Conservation (phyloP, 2,329 filamentous ascomycete species). For the Xylaria sp. region DNA sequence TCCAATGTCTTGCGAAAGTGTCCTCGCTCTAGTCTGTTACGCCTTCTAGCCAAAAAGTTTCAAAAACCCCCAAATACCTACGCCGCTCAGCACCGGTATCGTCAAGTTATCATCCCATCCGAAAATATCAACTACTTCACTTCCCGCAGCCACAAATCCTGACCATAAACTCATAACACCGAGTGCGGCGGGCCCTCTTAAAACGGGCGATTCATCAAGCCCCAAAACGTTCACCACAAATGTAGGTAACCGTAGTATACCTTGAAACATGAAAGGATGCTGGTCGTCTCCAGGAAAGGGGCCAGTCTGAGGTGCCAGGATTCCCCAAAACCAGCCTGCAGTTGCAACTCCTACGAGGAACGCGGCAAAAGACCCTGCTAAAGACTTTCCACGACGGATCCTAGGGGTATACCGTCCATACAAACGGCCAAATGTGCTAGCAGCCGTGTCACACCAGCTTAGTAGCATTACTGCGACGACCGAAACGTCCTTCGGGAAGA, state of each 20-base stretch:
- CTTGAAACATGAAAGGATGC: conserved; percentile 81
- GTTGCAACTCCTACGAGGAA: conserved; percentile 82
- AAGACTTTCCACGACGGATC: conserved; percentile 84
- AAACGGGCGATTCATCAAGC: conserved; percentile 60
- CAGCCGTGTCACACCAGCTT: conserved; percentile 97
- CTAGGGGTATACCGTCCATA: conserved; percentile 89
- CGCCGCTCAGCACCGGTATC: conserved; percentile 87
- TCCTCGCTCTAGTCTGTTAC: conserved; percentile 23
- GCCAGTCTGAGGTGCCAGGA: conserved; percentile 72
- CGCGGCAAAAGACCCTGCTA: conserved; percentile 86
- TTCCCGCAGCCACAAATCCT: conserved; percentile 85
- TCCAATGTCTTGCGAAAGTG: conserved; percentile 10
- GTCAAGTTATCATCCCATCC: conserved; percentile 98
- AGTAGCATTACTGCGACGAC: conserved; percentile 88
- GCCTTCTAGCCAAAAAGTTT: conserved; percentile 73
- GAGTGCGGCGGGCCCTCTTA: conserved; percentile 75
- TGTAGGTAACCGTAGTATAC: conserved; percentile 72
- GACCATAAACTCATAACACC: conserved; percentile 83
- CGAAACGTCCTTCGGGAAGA: conserved; percentile 91
- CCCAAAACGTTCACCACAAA: conserved; percentile 64
- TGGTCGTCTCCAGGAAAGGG: conserved; percentile 71
- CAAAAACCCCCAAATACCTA: conserved; percentile 90
- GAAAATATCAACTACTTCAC: conserved; percentile 89
- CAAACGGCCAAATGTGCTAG: conserved; percentile 88
- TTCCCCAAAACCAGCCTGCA: conserved; percentile 87